Conservation (phyloP, 2,329 filamentous ascomycete genomes). For the Cladophialophora yegresii region DNA sequence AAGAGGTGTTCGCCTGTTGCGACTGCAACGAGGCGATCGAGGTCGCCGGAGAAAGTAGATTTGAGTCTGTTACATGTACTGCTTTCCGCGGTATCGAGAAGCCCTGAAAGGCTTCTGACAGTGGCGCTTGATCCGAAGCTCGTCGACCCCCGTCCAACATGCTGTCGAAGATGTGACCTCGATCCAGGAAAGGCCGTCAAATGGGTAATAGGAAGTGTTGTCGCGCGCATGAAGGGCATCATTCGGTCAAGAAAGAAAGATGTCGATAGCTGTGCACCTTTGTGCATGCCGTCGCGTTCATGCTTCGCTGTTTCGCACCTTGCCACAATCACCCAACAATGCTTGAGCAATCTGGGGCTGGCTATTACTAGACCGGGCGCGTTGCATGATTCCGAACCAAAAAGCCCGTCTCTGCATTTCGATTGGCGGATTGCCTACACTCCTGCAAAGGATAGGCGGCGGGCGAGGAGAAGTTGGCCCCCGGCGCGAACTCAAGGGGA, state of each 20-base stretch:
- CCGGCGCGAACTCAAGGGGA: not conserved
- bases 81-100: not conserved
- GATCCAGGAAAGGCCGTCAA: not conserved
- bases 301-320: not conserved
- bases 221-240: not conserved
- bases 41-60: not conserved
- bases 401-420: not conserved
- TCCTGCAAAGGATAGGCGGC: too few relatives aligned
- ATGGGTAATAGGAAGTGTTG: not conserved
- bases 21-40: not conserved
- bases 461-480: too few relatives aligned
- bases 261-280: not conserved
- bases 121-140: not conserved
- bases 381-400: not conserved
- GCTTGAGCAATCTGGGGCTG: not conserved
- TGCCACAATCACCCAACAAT: not conserved
- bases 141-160: not conserved
- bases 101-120: not conserved
- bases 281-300: not conserved
- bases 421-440: not conserved
- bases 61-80: not conserved
- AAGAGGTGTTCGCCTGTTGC: not conserved
- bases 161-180: not conserved
- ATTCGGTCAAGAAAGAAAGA: not conserved
- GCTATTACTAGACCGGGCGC: not conserved